These are phyloP conservation scores for Neurospora sp. DNA, from an alignment of 495 filamentous ascomycete genomes.

Conservation along the genomic window DNA sequence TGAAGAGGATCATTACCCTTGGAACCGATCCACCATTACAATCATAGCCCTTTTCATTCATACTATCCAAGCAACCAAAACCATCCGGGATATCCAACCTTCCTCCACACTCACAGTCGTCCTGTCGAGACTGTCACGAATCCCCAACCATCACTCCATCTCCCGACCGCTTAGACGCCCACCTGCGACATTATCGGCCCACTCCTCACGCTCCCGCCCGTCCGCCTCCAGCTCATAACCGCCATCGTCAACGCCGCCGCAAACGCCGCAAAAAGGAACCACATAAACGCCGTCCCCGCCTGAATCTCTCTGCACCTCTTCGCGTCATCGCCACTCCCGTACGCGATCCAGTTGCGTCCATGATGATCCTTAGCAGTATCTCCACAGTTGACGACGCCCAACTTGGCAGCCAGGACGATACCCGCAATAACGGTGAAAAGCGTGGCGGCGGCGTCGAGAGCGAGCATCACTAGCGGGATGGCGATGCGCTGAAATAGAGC, in stretches of 20 bases:
- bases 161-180: slow-evolving; percentile 22
- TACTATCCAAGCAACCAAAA: background rate
- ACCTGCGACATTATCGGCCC: slow-evolving; percentile 39
- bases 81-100: background rate
- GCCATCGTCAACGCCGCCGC: slow-evolving; percentile 22
- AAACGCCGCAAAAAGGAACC: slow-evolving; percentile 36
- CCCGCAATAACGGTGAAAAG: slow-evolving; percentile 37
- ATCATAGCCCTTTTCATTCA: background rate
- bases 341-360: slow-evolving; percentile 32
- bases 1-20: background rate
- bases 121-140: background rate
- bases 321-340: slow-evolving; percentile 29
- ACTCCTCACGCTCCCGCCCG: slow-evolving; percentile 29
- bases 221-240: slow-evolving; percentile 26
- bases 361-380: slow-evolving; percentile 4
- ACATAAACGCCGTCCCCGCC: slow-evolving; percentile 38
- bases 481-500: slow-evolving; percentile 21
- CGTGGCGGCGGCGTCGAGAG: slow-evolving; percentile 26
- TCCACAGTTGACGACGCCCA: slow-evolving; percentile 32
- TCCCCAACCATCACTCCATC: background rate
- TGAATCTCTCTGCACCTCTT: slow-evolving; percentile 42
- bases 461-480: slow-evolving; percentile 26
- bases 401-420: slow-evolving; percentile 38
- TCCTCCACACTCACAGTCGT: background rate
- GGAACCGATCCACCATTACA: background rate